phyloP scores from a whole-genome alignment of 306 rosid genomes.

The Heteromeles arbutifolia region DNA sequence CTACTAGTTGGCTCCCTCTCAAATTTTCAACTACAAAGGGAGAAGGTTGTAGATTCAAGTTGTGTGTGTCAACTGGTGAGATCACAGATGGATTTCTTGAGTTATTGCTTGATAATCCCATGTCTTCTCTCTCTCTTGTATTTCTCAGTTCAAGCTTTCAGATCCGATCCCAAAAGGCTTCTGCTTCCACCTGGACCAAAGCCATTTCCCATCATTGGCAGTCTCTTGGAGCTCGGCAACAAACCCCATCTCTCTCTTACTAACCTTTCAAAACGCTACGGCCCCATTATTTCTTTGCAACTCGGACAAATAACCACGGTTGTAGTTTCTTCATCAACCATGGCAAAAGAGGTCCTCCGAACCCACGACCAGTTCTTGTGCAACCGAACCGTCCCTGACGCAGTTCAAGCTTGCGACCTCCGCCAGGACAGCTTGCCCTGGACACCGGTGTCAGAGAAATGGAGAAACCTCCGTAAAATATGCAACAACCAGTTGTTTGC shows the following conservation, averaged over 20 bases:
- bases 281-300: conserved; percentile 45
- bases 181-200: too few relatives aligned
- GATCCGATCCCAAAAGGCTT: too few relatives aligned
- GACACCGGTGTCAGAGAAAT: conserved; percentile 18
- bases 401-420: conserved; percentile 20
- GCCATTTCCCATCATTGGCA: conserved; percentile 18
- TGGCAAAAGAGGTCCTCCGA: conserved; percentile 36
- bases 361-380: conserved; percentile 34
- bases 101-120: too few relatives aligned
- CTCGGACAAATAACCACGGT: conserved; percentile 44
- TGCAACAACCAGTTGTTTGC: conserved; percentile 33
- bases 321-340: conserved; percentile 32
- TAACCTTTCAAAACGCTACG: not conserved
- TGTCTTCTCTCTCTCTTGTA: too few relatives aligned
- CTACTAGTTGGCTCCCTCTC: too few relatives aligned
- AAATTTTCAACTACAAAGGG: too few relatives aligned
- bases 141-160: too few relatives aligned
- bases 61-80: too few relatives aligned
- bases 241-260: too few relatives aligned
- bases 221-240: too few relatives aligned
- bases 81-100: too few relatives aligned
- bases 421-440: conserved; percentile 19
- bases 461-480: conserved; percentile 38
- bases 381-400: conserved; percentile 30
- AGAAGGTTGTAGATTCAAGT: too few relatives aligned